Conservation (phyloP, 2,329 filamentous ascomycete genomes). For the Colletotrichum plurivorum region DNA sequence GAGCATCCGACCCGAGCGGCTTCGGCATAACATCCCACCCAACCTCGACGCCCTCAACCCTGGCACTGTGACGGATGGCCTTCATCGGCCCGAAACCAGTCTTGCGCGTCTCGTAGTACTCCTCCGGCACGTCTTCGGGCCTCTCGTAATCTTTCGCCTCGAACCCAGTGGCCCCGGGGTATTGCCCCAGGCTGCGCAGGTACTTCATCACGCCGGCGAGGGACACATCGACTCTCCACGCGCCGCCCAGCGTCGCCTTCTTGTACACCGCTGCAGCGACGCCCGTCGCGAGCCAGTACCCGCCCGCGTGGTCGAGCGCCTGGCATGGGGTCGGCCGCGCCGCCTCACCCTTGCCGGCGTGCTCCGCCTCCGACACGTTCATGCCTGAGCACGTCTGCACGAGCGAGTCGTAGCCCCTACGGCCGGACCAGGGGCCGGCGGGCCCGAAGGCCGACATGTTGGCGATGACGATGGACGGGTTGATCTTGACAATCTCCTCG, state of each 20-base stretch:
- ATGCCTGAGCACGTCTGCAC: constrained; percentile 68
- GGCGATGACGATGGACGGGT: constrained; percentile 63
- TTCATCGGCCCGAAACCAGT: constrained; percentile 62
- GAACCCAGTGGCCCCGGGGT: constrained; percentile 60
- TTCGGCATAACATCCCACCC: constrained; percentile 68
- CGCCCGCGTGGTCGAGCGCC: constrained; percentile 68
- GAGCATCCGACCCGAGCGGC: constrained; percentile 60
- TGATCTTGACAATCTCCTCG: constrained; percentile 53
- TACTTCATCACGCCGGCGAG: constrained; percentile 64
- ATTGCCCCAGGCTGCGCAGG: constrained; percentile 67
- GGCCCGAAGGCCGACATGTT: constrained; percentile 68
- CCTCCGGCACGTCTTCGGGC: constrained; percentile 47
- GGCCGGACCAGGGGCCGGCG: constrained; percentile 54
- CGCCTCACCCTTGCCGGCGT: constrained; percentile 54
- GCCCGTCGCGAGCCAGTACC: constrained; percentile 68
- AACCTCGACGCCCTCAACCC: constrained; percentile 58
- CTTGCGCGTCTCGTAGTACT: constrained; percentile 59
- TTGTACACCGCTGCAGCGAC: constrained; percentile 66
- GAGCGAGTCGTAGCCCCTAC: constrained; percentile 54
- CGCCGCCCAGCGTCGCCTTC: constrained; percentile 58
- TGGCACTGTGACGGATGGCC: constrained; percentile 63
- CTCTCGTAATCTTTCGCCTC: constrained; percentile 49
- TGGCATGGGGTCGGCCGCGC: constrained; percentile 65
- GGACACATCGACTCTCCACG: constrained; percentile 68
- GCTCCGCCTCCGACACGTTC: constrained; percentile 68